Percentiles rank a stretch among this genome's conserved stretches.
These are phyloP conservation scores for thale cress (Arabidopsis thaliana) DNA, from an alignment of 345 rosid species.

Conservation along the genomic window DNA sequence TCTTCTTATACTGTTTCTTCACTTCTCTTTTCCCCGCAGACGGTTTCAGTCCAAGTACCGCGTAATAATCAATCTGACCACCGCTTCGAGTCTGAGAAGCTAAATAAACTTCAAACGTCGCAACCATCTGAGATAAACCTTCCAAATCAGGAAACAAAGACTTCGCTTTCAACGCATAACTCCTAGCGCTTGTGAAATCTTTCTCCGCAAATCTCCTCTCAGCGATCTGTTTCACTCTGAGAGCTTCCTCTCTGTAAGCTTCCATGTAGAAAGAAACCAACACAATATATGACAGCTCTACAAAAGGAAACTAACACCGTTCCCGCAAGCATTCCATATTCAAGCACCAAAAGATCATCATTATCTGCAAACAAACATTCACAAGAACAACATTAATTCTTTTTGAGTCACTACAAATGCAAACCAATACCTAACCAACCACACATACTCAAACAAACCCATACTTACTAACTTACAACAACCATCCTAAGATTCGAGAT, in stretches of 20 bases:
- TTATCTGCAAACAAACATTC: slow-evolving; percentile 57
- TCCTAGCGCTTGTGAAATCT: slow-evolving; percentile 81
- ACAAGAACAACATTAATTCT: slow-evolving; percentile 32
- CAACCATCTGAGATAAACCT: slow-evolving; percentile 91
- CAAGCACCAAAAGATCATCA: slow-evolving; percentile 43
- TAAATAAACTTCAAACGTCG: slow-evolving; percentile 87
- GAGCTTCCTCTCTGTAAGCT: slow-evolving; percentile 74
- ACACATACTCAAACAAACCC: slow-evolving; percentile 24
- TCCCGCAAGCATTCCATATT: slow-evolving; percentile 42
- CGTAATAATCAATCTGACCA: slow-evolving; percentile 79
- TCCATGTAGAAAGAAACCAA: slow-evolving; percentile 62
- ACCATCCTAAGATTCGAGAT: slow-evolving; percentile 20
- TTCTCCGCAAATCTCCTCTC: slow-evolving; percentile 82
- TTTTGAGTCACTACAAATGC: neutral
- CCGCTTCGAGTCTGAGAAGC: slow-evolving; percentile 74
- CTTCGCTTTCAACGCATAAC: slow-evolving; percentile 81
- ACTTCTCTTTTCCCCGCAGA: slow-evolving; percentile 82
- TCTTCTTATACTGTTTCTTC: slow-evolving; percentile 88
- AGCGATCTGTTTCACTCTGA: slow-evolving; percentile 81
- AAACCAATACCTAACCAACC: slow-evolving; percentile 33
- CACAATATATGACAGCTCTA: slow-evolving; percentile 37
- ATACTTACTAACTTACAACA: neutral
- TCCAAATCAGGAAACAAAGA: slow-evolving; percentile 77
- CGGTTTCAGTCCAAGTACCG: slow-evolving; percentile 91
- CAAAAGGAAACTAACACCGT: slow-evolving; percentile 48